These are phyloP conservation scores for Termitomyces heimii DNA, from an alignment of 768 basidiomycete genomes.

Conservation along the genomic window DNA sequence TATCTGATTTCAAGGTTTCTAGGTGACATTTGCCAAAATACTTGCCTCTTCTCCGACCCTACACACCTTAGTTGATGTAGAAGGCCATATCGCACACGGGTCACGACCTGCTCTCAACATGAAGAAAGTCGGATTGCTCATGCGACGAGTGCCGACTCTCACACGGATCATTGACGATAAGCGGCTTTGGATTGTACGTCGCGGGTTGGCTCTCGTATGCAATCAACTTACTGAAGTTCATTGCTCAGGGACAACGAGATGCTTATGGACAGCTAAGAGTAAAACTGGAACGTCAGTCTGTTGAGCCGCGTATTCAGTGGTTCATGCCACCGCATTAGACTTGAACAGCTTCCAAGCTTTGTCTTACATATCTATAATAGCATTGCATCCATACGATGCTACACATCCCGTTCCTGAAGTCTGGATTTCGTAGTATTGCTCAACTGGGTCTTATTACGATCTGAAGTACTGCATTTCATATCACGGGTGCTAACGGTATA, in stretches of 20 bases:
- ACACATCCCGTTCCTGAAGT: background rate
- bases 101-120: slow-evolving; percentile 30
- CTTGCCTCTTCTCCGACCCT: slow-evolving; percentile 31
- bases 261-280: slow-evolving; percentile 13
- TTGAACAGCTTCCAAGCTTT: no score
- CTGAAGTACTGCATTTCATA: background rate
- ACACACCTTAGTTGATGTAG: slow-evolving; percentile 39
- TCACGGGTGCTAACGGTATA: no score
- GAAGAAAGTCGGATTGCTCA: slow-evolving; percentile 34
- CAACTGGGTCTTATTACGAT: background rate
- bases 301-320: slow-evolving; percentile 27
- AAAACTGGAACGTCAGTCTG: slow-evolving; percentile 25
- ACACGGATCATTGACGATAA: slow-evolving; percentile 42
- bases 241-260: slow-evolving; percentile 20
- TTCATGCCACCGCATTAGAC: slow-evolving; percentile 25
- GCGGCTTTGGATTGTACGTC: slow-evolving; percentile 50
- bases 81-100: slow-evolving; percentile 34
- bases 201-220: background rate
- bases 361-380: background rate
- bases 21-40: slow-evolving; percentile 28
- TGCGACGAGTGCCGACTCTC: slow-evolving; percentile 32
- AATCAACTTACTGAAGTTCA: no score
- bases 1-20: background rate
- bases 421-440: no score
- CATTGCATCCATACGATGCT: background rate